Evolutionary conservation across 257 asterid genomes (phyloP).

Genomic region (Coffea eugenioides): DNA sequence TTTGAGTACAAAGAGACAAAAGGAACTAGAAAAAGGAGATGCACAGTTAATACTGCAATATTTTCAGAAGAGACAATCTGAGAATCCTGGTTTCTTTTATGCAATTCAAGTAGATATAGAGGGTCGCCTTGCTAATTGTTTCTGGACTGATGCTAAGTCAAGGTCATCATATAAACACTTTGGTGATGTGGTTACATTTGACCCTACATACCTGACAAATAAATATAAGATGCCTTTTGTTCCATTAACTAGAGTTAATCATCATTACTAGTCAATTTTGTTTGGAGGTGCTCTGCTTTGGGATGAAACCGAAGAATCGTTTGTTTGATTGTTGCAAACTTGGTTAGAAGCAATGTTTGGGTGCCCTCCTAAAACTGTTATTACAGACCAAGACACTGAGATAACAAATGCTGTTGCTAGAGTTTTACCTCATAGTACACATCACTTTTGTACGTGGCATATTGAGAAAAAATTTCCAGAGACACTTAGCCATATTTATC

Average conservation of each 20-base stretch:
- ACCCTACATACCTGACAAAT: constrained; percentile 37
- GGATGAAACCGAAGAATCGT: constrained; percentile 32
- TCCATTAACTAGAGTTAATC: constrained; percentile 51
- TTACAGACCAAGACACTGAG: constrained; percentile 31
- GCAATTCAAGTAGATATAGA: background rate
- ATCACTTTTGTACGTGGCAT: constrained; percentile 43
- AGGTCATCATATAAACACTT: constrained; percentile 19
- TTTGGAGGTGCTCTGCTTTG: constrained; percentile 53
- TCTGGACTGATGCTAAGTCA: background rate
- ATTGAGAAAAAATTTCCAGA: constrained; percentile 27
- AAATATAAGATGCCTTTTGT: constrained; percentile 39
- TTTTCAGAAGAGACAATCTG: background rate
- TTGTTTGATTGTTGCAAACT: constrained; percentile 45
- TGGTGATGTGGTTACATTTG: constrained; percentile 47
- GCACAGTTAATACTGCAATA: background rate
- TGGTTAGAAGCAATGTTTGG: constrained; percentile 53
- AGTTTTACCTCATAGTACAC: constrained; percentile 45
- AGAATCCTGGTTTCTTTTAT: background rate
- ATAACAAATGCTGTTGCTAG: constrained; percentile 27
- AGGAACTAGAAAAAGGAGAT: background rate
- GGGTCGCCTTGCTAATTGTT: background rate
- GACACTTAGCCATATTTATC: constrained; percentile 20
- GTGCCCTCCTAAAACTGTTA: constrained; percentile 35
- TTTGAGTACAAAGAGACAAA: background rate
- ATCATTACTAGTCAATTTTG: constrained; percentile 45